A percentile compares a stretch with the other conserved stretches of the same genome.
Conservation (phyloP, 345 rosid genomes). For the Boechera divaricarpa region DNA sequence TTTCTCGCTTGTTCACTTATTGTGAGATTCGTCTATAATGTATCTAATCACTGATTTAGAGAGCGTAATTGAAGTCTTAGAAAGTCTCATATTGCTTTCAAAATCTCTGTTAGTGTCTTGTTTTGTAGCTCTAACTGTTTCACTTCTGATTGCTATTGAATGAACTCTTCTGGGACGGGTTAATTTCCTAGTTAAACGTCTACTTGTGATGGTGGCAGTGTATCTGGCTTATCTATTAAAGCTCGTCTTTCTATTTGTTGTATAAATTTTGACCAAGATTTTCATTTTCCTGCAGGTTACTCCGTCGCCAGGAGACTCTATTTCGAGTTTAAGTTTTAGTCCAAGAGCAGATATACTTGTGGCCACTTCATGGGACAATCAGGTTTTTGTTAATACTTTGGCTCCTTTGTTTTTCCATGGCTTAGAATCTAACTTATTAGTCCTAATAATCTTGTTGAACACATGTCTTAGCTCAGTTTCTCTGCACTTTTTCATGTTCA, state of each 20-base stretch:
- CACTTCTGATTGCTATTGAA: not conserved
- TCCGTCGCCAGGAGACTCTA: slow-evolving; percentile 85
- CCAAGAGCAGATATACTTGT: slow-evolving; percentile 88
- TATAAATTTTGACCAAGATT: not conserved
- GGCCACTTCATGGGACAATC: slow-evolving; percentile 99
- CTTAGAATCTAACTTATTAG: not conserved
- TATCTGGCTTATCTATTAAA: not conserved
- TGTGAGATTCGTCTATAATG: not conserved
- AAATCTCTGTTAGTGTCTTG: not conserved
- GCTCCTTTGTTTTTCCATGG: slow-evolving; percentile 17
- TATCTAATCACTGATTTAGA: not conserved
- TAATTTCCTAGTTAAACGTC: not conserved
- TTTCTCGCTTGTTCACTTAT: not conserved
- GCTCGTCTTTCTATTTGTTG: not conserved
- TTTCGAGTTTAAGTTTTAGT: slow-evolving; percentile 92
- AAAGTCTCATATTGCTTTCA: slow-evolving; percentile 7
- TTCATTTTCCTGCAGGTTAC: slow-evolving; percentile 57
- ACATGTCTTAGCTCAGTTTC: not conserved
- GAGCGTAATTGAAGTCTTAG: not conserved
- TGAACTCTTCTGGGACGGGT: not conserved
- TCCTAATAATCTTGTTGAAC: not conserved
- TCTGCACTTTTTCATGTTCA: not conserved
- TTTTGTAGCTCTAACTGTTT: not conserved
- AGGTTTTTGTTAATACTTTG: slow-evolving; percentile 56
- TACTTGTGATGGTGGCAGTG: not conserved